These are phyloP conservation scores for Cytospora schulzeri DNA, from an alignment of 2,329 filamentous ascomycete genomes.

Conservation along the genomic window DNA sequence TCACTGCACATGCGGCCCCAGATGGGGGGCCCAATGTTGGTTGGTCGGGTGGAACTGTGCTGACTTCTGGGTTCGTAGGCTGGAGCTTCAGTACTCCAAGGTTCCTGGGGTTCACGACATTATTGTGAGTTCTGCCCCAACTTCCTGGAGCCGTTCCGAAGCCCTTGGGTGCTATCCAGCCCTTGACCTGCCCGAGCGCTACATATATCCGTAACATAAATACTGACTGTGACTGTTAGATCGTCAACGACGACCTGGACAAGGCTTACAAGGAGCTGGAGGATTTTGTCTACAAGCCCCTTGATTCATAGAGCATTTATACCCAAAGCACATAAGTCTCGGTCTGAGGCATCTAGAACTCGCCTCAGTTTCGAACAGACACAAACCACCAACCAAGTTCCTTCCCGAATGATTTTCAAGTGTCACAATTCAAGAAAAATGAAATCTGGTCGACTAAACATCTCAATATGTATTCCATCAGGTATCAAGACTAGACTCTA, in stretches of 20 bases:
- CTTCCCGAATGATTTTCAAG: background rate
- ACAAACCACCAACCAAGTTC: background rate
- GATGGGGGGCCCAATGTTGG: background rate
- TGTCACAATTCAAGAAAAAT: background rate
- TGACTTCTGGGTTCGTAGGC: slow-evolving; percentile 30
- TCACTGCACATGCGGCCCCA: background rate
- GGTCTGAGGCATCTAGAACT: background rate
- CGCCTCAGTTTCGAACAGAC: slow-evolving; percentile 29
- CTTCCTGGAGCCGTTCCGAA: background rate
- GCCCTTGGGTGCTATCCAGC: background rate
- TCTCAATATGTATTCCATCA: slow-evolving; percentile 39
- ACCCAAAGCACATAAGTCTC: background rate
- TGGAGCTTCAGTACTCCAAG: slow-evolving; percentile 74
- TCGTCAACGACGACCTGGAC: slow-evolving; percentile 49
- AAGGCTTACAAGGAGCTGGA: slow-evolving; percentile 56
- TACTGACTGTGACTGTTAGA: slow-evolving; percentile 26
- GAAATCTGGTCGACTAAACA: slow-evolving; percentile 18
- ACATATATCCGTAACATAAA: too few relatives aligned
- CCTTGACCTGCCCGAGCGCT: background rate
- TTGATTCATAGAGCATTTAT: slow-evolving; percentile 12
- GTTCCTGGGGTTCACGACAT: slow-evolving; percentile 59
- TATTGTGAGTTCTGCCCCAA: slow-evolving; percentile 29
- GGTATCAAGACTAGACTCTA: slow-evolving; percentile 48
- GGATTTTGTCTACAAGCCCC: slow-evolving; percentile 47
- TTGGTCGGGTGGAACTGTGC: background rate